Conservation (phyloP, 2,329 filamentous ascomycete genomes). For the Cryphonectria radicalis region DNA sequence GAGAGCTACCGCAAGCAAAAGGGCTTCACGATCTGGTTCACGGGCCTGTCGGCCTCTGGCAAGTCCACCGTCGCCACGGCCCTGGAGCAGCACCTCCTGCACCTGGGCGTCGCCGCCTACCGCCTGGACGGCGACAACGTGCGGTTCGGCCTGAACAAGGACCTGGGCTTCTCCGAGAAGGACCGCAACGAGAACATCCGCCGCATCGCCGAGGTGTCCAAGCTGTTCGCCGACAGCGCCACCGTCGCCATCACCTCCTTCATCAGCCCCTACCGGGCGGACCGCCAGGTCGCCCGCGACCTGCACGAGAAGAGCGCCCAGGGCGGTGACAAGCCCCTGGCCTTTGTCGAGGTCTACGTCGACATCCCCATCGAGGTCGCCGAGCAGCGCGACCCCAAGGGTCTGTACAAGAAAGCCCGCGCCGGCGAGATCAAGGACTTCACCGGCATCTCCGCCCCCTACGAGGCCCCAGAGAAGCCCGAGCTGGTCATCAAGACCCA, state of each 20-base stretch:
- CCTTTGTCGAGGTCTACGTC: conserved; percentile 93
- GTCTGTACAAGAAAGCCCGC: conserved; percentile 94
- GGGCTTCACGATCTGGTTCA: conserved; percentile 97
- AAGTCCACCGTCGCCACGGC: conserved; percentile 97
- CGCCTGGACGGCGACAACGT: conserved; percentile 98
- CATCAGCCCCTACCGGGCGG: conserved; percentile 91
- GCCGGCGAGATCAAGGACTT: conserved; percentile 96
- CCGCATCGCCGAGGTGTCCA: conserved; percentile 93
- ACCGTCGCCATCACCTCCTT: conserved; percentile 92
- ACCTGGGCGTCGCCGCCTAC: conserved; percentile 82
- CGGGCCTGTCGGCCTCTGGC: conserved; percentile 91
- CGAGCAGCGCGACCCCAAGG: conserved; percentile 95
- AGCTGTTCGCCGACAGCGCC: conserved; percentile 90
- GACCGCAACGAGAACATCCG: conserved; percentile 98
- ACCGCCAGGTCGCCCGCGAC: conserved; percentile 79
- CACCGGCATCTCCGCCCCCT: conserved; percentile 92
- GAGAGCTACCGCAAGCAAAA: conserved; percentile 76
- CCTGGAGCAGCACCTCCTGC: conserved; percentile 94
- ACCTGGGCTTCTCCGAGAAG: conserved; percentile 90
- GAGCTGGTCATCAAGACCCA: conserved; percentile 88
- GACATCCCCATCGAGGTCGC: conserved; percentile 91
- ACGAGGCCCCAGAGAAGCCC: conserved; percentile 83
- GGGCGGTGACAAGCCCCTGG: conserved; percentile 68
- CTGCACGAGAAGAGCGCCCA: conserved; percentile 70
- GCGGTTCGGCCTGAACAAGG: conserved; percentile 96